Evolutionary conservation across 2,329 filamentous ascomycete genomes (phyloP), one percentile per base, ranked within the genome.

Genomic region (Colletotrichum sp.): DNA sequence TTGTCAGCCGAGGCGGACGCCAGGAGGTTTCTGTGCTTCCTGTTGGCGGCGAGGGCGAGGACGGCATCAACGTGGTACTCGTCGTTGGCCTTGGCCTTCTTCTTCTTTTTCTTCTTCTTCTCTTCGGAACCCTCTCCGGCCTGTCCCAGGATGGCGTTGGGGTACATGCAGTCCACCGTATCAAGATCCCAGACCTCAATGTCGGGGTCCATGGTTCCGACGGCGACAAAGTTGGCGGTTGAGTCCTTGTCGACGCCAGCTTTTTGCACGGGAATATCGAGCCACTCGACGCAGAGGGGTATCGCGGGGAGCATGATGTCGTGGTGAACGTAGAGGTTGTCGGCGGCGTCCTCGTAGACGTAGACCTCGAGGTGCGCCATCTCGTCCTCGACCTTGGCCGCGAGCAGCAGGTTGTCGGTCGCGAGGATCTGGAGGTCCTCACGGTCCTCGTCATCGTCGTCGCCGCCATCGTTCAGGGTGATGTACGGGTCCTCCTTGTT

Each of bases 161-260:
- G 97, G 83, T 98, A 99, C 95, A 99, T 98, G 92, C 94, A 95
- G 87, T 99, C 97, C 68, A 99, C 93, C 9, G 96, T 94, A 84
- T 99, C 97, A 69, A 99, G 89, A 83, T 99, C 96, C 97, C 97
- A 99, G 70, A 99, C 93, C 88, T 99, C 97, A 80, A 99, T 99
- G 82, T 99, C 97, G 3, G 97, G 96, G 82, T 99, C 96, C 92
- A 99, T 98, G 6, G 97, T 99, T 73, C 96, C 97, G 49, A 99
- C 92, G 7, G 97, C 97, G 26, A 98, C 96, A 80, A 96, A 98
- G 87, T 98, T 99, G 72, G 95, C 97, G 66, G 90, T 91, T 28
- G 91, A 89, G 78, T 94, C 92, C 77, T 91, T 91, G 57, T 91
- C 90, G 7, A 90, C 86, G 62, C 85, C 87, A 13, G 89, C 85